These are phyloP conservation scores for Wickerhamomyces subpelliculosus DNA, from an alignment of 805 yeast species.

Conservation along the genomic window DNA sequence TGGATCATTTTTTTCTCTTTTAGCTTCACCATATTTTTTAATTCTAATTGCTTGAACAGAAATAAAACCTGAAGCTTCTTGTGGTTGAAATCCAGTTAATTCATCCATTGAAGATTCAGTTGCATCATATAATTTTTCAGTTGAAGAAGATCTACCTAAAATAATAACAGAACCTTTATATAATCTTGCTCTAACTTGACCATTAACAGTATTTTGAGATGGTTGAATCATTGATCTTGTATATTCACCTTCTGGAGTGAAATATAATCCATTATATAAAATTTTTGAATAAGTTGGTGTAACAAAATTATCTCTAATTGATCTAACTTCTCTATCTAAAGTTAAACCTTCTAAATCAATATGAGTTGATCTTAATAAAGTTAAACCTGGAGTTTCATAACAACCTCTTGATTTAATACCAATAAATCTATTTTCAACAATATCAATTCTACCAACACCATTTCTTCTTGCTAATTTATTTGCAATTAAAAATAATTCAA, in stretches of 20 bases:
- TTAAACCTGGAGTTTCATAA: conserved; percentile 98
- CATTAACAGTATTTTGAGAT: conserved; percentile 92
- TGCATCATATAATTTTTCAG: conserved; percentile 96
- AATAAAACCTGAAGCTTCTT: conserved; percentile 95
- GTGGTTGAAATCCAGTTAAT: conserved; percentile 95
- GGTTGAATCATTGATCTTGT: conserved; percentile 91
- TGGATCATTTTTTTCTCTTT: conserved; percentile 65
- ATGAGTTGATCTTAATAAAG: conserved; percentile 88
- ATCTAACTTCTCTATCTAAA: conserved; percentile 95
- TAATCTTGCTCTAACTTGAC: conserved; percentile 87
- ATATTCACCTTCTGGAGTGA: conserved; percentile 97
- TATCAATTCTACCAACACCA: conserved; percentile 99
- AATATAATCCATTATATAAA: conserved; percentile 95
- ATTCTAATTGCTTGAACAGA: conserved; percentile 97
- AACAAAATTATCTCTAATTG: conserved; percentile 92
- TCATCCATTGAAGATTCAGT: conserved; percentile 99
- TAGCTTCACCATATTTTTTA: conserved; percentile 95
- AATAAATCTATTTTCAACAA: conserved; percentile 97
- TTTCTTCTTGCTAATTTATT: conserved; percentile 96
- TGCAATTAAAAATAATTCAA: conserved; percentile 87
- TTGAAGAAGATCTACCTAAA: conserved; percentile 90
- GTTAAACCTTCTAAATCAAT: conserved; percentile 96
- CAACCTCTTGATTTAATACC: conserved; percentile 99
- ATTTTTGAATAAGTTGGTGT: conserved; percentile 86
- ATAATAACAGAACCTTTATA: conserved; percentile 85